These are phyloP conservation scores for Saturnispora saitoi DNA, from an alignment of 805 yeast genomes.

Conservation along the genomic window DNA sequence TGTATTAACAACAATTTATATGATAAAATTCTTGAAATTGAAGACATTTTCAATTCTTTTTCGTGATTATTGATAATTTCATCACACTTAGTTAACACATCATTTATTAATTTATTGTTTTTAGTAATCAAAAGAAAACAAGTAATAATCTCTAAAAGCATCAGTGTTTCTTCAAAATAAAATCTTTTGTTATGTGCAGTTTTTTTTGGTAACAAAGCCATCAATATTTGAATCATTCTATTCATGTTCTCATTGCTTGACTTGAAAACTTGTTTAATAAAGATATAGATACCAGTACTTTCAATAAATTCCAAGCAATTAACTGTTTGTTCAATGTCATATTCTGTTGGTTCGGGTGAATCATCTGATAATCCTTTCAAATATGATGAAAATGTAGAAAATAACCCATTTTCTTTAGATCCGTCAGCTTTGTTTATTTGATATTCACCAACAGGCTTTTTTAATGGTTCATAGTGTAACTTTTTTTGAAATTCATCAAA, in stretches of 20 bases:
- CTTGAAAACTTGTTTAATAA: conserved; percentile 45
- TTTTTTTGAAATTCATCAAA: conserved; percentile 58
- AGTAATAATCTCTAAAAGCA: conserved; percentile 26
- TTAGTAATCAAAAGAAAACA: conserved; percentile 26
- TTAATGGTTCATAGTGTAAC: conserved; percentile 43
- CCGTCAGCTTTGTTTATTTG: conserved; percentile 56
- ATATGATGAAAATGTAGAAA: conserved; percentile 87
- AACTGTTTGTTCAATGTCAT: conserved; percentile 79
- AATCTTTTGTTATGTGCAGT: conserved; percentile 23
- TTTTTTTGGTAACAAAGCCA: conserved; percentile 29
- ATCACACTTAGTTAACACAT: conserved; percentile 20
- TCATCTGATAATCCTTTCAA: conserved; percentile 82
- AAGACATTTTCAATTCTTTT: conserved; percentile 21
- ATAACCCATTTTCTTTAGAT: conserved; percentile 65
- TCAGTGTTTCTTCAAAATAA: conserved; percentile 24
- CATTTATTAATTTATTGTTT: conserved; percentile 19
- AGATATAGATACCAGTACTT: conserved; percentile 50
- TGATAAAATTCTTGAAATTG: conserved; percentile 34
- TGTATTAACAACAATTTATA: conserved; percentile 44
- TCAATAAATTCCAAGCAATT: conserved; percentile 78
- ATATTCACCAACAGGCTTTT: conserved; percentile 58
- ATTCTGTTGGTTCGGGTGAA: conserved; percentile 85
- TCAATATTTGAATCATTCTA: conserved; percentile 26
- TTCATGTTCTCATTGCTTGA: conserved; percentile 30
- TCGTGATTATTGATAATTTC: conserved; percentile 16